These are phyloP conservation scores for Sugiyamaella xylanicola DNA, from an alignment of 1,139 yeast species.

Conservation along the genomic window DNA sequence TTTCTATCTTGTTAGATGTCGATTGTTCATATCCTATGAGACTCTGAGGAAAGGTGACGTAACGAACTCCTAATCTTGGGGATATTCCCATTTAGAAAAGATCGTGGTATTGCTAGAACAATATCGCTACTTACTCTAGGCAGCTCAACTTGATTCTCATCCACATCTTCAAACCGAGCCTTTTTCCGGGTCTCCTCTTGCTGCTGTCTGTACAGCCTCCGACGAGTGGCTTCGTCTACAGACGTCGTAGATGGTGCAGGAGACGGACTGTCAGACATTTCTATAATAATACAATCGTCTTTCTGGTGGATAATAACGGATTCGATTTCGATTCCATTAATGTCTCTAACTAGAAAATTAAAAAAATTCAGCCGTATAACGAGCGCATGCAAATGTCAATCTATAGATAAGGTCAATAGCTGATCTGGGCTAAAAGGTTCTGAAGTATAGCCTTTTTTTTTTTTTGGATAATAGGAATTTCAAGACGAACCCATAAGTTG, in stretches of 20 bases:
- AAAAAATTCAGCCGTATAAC: not conserved
- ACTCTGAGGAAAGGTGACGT: no score
- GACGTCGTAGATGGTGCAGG: constrained; percentile 3
- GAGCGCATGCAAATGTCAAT: not conserved
- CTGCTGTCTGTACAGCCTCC: constrained; percentile 45
- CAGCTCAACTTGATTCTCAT: constrained; percentile 34
- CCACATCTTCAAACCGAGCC: constrained; percentile 36
- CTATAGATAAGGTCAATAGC: not conserved
- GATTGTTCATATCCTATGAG: no score
- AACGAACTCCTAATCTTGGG: no score
- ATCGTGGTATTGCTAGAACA: no score
- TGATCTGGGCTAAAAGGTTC: no score
- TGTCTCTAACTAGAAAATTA: not conserved
- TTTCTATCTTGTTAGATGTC: constrained; percentile 67
- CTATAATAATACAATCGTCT: no score
- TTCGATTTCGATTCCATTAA: no score
- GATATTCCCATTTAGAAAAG: no score
- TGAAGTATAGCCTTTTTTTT: no score
- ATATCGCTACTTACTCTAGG: constrained; percentile 67
- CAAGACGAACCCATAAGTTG: no score
- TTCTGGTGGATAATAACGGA: no score
- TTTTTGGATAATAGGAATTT: no score
- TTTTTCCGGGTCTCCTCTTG: constrained; percentile 45
- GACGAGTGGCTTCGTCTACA: constrained; percentile 30
- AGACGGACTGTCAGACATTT: not conserved